Percentiles rank a stretch among this genome's conserved stretches.
phyloP scores from a whole-genome alignment of 2,329 filamentous ascomycete species.

The Botryotinia globosa region DNA sequence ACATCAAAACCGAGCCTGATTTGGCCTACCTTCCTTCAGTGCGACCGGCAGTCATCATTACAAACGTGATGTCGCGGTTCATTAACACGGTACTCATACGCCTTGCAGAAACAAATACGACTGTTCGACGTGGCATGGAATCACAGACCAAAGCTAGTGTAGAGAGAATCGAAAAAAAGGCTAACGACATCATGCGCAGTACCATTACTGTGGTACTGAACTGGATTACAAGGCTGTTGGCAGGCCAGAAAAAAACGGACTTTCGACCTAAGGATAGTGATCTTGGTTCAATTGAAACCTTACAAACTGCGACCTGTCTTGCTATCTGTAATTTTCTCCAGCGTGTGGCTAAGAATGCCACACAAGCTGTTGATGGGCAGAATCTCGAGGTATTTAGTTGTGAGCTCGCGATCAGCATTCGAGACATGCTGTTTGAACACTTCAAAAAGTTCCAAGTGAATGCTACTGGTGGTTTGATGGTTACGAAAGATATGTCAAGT shows the following conservation, averaged over 20 bases:
- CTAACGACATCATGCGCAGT: slow-evolving; percentile 65
- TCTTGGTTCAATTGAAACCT: slow-evolving; percentile 62
- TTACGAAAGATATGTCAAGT: slow-evolving; percentile 92
- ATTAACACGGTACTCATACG: slow-evolving; percentile 88
- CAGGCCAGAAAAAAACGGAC: slow-evolving; percentile 67
- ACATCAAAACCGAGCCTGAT: slow-evolving; percentile 79
- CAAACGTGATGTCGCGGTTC: slow-evolving; percentile 90
- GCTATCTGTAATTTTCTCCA: slow-evolving; percentile 77
- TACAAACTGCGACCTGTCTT: slow-evolving; percentile 84
- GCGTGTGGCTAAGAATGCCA: slow-evolving; percentile 60
- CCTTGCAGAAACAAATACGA: slow-evolving; percentile 84
- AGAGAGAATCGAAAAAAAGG: slow-evolving; percentile 64
- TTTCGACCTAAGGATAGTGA: slow-evolving; percentile 67
- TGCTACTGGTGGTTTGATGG: slow-evolving; percentile 88
- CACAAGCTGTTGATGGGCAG: slow-evolving; percentile 72
- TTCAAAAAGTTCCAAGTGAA: slow-evolving; percentile 94
- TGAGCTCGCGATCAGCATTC: slow-evolving; percentile 78
- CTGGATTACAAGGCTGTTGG: slow-evolving; percentile 61
- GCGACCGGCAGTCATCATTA: slow-evolving; percentile 79
- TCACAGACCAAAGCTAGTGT: slow-evolving; percentile 59
- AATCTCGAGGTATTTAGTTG: slow-evolving; percentile 81
- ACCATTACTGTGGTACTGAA: slow-evolving; percentile 63
- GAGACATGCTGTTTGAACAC: slow-evolving; percentile 80
- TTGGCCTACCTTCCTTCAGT: slow-evolving; percentile 77
- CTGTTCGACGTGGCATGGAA: slow-evolving; percentile 71